Evolutionary conservation across 1,284 basidiomycete genomes (phyloP).

Genomic region (Austroboletus niveus): DNA sequence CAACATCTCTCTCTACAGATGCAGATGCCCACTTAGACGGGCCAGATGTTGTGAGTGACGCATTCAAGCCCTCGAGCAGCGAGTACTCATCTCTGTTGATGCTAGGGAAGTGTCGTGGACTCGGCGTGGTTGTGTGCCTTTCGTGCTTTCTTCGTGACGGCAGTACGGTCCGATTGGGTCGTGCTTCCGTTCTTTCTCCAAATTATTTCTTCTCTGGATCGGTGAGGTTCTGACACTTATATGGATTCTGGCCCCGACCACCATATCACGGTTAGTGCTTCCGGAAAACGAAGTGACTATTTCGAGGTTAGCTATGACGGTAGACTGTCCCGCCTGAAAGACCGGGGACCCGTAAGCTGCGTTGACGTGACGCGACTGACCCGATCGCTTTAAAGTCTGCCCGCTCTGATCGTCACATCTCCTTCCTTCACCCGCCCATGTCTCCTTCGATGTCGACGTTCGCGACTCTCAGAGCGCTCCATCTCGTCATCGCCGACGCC

Average conservation of each 20-base stretch:
- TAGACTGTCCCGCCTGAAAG: conserved; percentile 1
- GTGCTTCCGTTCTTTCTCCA: conserved; percentile 10
- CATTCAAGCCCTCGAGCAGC: neutral
- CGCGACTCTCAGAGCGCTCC: conserved; percentile 58
- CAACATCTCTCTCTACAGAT: neutral
- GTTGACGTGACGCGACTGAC: conserved; percentile 10
- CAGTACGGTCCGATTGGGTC: neutral
- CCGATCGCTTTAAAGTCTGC: conserved; percentile 18
- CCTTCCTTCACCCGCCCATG: conserved; percentile 13
- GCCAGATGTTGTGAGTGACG: neutral
- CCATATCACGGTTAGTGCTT: conserved; percentile 6
- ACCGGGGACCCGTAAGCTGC: conserved; percentile 1
- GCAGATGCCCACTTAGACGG: conserved; percentile 11
- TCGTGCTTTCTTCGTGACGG: neutral
- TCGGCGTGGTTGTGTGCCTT: too few relatives aligned
- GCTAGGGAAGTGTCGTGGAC: neutral
- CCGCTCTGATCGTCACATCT: conserved; percentile 4
- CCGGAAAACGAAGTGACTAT: conserved; percentile 16
- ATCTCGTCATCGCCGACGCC: conserved; percentile 63
- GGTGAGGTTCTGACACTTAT: conserved; percentile 17
- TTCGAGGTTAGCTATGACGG: conserved; percentile 6
- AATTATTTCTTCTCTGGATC: conserved; percentile 15
- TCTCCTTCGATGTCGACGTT: conserved; percentile 45
- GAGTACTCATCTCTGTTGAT: neutral
- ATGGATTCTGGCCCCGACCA: conserved; percentile 9